Percentiles rank a stretch among this genome's conserved stretches.
phyloP scores from a whole-genome alignment of 2,329 filamentous ascomycete genomes.

The Peltaster fructicola region DNA sequence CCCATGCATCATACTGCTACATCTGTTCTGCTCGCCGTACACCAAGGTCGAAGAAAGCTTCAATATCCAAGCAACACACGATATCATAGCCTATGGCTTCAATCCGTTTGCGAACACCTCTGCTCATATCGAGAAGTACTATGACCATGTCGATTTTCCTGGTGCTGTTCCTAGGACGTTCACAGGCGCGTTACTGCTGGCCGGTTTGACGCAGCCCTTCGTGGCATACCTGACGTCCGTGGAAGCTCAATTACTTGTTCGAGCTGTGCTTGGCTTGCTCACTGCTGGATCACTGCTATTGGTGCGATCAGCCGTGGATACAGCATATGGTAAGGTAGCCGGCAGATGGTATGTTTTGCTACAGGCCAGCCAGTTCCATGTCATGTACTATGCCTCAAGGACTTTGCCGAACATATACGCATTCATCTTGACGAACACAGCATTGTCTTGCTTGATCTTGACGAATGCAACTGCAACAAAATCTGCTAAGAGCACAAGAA shows the following conservation, averaged over 20 bases:
- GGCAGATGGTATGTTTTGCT: slow-evolving; percentile 67
- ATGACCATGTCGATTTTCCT: slow-evolving; percentile 82
- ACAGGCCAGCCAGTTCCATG: slow-evolving; percentile 73
- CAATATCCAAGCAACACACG: slow-evolving; percentile 86
- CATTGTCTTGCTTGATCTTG: slow-evolving; percentile 36
- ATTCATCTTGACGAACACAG: slow-evolving; percentile 59
- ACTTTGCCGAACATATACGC: slow-evolving; percentile 95
- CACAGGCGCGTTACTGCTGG: slow-evolving; percentile 59
- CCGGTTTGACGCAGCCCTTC: slow-evolving; percentile 52
- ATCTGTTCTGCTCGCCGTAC: slow-evolving; percentile 47
- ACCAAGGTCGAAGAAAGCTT: slow-evolving; percentile 99
- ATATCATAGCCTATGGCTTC: slow-evolving; percentile 67
- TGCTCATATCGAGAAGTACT: slow-evolving; percentile 33
- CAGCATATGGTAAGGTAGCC: slow-evolving; percentile 48
- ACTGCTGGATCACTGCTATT: slow-evolving; percentile 53
- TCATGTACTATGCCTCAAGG: slow-evolving; percentile 80
- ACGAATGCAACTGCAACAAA: slow-evolving; percentile 23
- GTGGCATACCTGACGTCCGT: slow-evolving; percentile 38
- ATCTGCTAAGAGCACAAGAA: slow-evolving; percentile 21
- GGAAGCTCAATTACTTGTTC: slow-evolving; percentile 43
- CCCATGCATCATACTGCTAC: slow-evolving; percentile 29
- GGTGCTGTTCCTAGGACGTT: slow-evolving; percentile 87
- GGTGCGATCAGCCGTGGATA: slow-evolving; percentile 46
- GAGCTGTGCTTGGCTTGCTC: slow-evolving; percentile 57
- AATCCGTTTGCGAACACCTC: slow-evolving; percentile 28